Percentiles rank a stretch among this genome's conserved stretches.
phyloP scores from a whole-genome alignment of 129 eudicot genomes.

The Arctium minus region DNA sequence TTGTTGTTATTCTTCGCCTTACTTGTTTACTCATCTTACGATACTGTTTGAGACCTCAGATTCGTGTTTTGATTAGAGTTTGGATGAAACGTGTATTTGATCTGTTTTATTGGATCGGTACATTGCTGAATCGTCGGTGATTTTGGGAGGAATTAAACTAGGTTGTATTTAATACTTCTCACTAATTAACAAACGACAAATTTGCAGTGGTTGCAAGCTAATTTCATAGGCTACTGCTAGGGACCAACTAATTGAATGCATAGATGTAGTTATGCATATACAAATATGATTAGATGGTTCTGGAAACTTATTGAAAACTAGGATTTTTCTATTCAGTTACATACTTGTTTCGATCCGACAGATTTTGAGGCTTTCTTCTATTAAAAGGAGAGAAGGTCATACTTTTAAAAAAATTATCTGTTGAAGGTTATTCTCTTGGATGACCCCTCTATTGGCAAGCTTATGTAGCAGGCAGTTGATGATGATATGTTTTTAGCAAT shows the following conservation, averaged over 20 bases:
- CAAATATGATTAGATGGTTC: not conserved
- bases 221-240: not conserved
- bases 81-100: slow-evolving; percentile 24
- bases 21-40: not conserved
- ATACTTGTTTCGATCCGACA: not conserved
- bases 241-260: not conserved
- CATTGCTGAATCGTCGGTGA: slow-evolving; percentile 24
- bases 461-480: not conserved
- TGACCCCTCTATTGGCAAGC: not conserved
- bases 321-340: not conserved
- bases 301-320: not conserved
- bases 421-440: not conserved
- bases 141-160: not conserved
- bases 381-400: not conserved
- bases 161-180: slow-evolving; percentile 14
- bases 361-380: not conserved
- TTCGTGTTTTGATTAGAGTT: slow-evolving; percentile 28
- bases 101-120: slow-evolving; percentile 30
- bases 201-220: not conserved
- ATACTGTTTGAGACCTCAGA: slow-evolving; percentile 7
- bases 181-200: slow-evolving; percentile 17
- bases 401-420: not conserved
- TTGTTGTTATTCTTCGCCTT: not conserved
- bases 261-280: not conserved
- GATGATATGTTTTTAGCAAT: not conserved